These are phyloP conservation scores for Fusarium fracticaudum DNA, from an alignment of 2,329 filamentous ascomycete genomes.

Conservation along the genomic window DNA sequence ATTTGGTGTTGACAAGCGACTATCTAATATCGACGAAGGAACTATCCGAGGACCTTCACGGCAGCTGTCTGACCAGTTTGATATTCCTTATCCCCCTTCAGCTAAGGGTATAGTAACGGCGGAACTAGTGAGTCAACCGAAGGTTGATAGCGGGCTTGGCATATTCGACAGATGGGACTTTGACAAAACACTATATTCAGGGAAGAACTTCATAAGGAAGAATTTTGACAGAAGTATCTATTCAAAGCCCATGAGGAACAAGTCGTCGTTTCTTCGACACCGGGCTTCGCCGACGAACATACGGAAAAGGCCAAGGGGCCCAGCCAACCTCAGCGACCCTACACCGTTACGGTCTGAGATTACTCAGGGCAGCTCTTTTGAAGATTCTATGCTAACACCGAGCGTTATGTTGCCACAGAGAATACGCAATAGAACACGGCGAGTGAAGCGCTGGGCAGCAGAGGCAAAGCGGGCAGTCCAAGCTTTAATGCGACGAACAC, in stretches of 20 bases:
- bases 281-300: constrained; percentile 26
- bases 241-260: constrained; percentile 39
- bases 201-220: neutral
- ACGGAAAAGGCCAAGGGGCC: constrained; percentile 15
- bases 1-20: neutral
- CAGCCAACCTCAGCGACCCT: constrained; percentile 4
- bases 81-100: constrained; percentile 47
- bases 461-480: constrained; percentile 47
- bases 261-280: constrained; percentile 46
- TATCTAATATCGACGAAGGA: constrained; percentile 20
- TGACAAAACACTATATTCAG: neutral
- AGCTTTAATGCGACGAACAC: constrained; percentile 46
- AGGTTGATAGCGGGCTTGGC: constrained; percentile 9
- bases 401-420: neutral
- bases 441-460: constrained; percentile 49
- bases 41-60: constrained; percentile 22
- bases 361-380: constrained; percentile 4
- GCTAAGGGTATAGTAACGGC: constrained; percentile 17
- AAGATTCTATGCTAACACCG: constrained; percentile 1
- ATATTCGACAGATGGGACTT: neutral
- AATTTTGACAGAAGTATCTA: neutral
- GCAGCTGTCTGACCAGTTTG: constrained; percentile 48
- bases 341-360: neutral
- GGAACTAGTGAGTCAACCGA: neutral
- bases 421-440: constrained; percentile 36